Percentiles rank a stretch among this genome's conserved stretches.
Evolutionary conservation across 1,284 basidiomycete genomes (phyloP).

Genomic region (Boletellus deceptivus): DNA sequence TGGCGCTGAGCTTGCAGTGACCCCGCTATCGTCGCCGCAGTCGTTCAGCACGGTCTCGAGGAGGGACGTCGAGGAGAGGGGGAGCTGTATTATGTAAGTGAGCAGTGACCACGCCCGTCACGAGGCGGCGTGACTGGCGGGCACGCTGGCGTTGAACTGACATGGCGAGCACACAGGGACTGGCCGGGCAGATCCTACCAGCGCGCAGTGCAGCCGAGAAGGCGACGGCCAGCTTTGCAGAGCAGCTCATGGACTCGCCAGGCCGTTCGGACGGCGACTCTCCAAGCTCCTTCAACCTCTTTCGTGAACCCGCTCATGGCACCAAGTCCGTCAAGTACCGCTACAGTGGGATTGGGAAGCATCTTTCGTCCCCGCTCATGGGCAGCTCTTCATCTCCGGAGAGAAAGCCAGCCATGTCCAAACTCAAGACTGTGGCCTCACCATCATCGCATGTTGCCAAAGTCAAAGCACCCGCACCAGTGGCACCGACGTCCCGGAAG

Average conservation of each 20-base stretch:
- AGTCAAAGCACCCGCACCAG: conserved; percentile 3
- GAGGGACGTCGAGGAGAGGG: not conserved
- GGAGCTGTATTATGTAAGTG: conserved; percentile 21
- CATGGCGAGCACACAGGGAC: conserved; percentile 17
- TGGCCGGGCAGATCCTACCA: conserved; percentile 19
- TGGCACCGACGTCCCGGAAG: conserved; percentile 24
- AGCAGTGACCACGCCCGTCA: conserved; percentile 14
- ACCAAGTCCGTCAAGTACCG: conserved; percentile 33
- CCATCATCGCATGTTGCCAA: conserved; percentile 15
- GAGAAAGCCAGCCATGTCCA: conserved; percentile 11
- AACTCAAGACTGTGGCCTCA: conserved; percentile 4
- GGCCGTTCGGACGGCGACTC: conserved; percentile 23
- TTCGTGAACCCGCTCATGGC: conserved; percentile 23
- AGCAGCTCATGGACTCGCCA: conserved; percentile 27
- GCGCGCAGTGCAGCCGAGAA: conserved; percentile 25
- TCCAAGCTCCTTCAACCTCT: conserved; percentile 15
- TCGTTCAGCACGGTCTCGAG: not conserved
- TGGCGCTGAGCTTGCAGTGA: not conserved
- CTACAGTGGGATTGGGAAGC: conserved; percentile 33
- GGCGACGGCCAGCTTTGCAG: conserved; percentile 27
- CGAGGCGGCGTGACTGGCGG: conserved; percentile 17
- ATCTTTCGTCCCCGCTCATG: conserved; percentile 33
- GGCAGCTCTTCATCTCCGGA: conserved; percentile 35
- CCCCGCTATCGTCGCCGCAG: not conserved
- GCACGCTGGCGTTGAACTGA: not conserved